Evolutionary conservation across 192 early-diverging fungal species (phyloP).

Genomic region (Coemansia sp.): DNA sequence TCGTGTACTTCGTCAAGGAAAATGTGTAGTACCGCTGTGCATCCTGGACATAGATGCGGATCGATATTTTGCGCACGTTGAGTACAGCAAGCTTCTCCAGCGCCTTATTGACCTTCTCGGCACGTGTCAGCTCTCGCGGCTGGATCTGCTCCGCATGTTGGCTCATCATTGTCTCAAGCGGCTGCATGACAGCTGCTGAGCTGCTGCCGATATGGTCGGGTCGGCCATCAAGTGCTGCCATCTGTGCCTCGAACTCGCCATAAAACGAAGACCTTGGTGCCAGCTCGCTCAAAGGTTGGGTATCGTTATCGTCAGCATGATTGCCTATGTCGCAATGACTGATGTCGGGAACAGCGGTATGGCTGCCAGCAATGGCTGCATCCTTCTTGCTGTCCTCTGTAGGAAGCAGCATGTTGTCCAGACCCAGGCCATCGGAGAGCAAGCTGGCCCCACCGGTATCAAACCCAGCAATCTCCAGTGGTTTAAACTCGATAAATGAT

Average conservation of each 20-base stretch:
- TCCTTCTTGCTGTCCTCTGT: constrained; percentile 1
- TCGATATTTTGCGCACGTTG: constrained; percentile 58
- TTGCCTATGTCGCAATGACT: not conserved
- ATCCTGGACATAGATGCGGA: constrained; percentile 89
- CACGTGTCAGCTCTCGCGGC: constrained; percentile 42
- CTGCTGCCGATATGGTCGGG: not conserved
- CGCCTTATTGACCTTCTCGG: constrained; percentile 49
- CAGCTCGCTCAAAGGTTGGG: constrained; percentile 12
- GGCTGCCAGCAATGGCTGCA: not conserved
- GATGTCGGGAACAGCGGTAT: not conserved
- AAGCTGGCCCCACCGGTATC: not conserved
- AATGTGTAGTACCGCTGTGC: constrained; percentile 75
- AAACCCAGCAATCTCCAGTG: constrained; percentile 33
- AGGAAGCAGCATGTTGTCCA: constrained; percentile 29
- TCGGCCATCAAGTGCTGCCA: not conserved
- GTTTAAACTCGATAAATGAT: constrained; percentile 36
- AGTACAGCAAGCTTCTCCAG: constrained; percentile 47
- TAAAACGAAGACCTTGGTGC: constrained; percentile 5
- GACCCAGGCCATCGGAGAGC: constrained; percentile 16
- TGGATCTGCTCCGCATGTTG: constrained; percentile 7
- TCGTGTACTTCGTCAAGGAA: constrained; percentile 71
- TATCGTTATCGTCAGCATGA: constrained; percentile 7
- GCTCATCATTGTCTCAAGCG: not conserved
- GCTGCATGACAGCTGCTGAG: not conserved
- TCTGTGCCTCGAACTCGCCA: not conserved